Conservation (phyloP, 2,329 filamentous ascomycete genomes). For the Aspergillus cejpii region DNA sequence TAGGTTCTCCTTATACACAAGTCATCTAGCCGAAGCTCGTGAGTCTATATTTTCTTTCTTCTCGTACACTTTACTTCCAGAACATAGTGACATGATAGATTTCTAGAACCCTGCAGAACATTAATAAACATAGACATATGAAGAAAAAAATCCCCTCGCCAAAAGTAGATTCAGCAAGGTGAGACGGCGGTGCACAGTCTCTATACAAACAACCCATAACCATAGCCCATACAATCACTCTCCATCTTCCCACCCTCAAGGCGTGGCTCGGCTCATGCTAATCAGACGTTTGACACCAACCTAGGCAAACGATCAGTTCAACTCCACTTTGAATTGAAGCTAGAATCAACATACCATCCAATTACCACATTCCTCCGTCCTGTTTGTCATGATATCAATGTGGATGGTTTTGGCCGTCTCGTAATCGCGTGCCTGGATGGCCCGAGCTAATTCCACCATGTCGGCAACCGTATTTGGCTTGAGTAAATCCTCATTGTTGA, state of each 20-base stretch:
- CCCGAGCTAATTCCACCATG: slow-evolving; percentile 50
- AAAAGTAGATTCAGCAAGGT: background rate
- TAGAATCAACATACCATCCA: slow-evolving; percentile 65
- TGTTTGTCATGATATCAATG: slow-evolving; percentile 67
- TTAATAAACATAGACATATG: slow-evolving; percentile 16
- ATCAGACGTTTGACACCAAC: slow-evolving; percentile 70
- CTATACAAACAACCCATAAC: slow-evolving; percentile 12
- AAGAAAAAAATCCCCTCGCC: slow-evolving; percentile 6
- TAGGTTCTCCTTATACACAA: background rate
- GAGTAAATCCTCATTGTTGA: slow-evolving; percentile 91
- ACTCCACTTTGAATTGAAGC: background rate
- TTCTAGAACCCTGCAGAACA: slow-evolving; percentile 4
- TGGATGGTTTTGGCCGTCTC: slow-evolving; percentile 61
- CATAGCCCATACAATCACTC: background rate
- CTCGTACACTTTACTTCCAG: background rate
- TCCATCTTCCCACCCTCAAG: slow-evolving; percentile 37
- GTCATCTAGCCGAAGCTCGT: no score
- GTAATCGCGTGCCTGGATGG: slow-evolving; percentile 64
- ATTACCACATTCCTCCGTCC: slow-evolving; percentile 72
- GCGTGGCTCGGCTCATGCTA: slow-evolving; percentile 71
- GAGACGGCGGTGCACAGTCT: slow-evolving; percentile 1
- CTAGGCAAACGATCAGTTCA: slow-evolving; percentile 35
- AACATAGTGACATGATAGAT: background rate
- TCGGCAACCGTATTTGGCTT: slow-evolving; percentile 60
- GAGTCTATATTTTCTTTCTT: no score